phyloP scores from a whole-genome alignment of 176 grass and related monocot genomes.

The Aegilops umbellulata region DNA sequence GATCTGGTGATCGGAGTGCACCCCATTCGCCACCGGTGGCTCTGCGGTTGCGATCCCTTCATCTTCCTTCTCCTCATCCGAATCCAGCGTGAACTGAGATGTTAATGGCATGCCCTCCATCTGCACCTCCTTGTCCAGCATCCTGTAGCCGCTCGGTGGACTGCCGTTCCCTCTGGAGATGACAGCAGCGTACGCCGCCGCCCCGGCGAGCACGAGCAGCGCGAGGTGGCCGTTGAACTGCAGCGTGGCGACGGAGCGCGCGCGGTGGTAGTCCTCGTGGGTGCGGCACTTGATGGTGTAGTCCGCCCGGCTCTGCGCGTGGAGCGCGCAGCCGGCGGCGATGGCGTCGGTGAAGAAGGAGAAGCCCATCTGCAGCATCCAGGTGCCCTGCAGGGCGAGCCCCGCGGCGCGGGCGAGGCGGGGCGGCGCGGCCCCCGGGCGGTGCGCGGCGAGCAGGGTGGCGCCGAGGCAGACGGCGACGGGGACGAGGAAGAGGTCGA shows the following conservation, averaged over 20 bases:
- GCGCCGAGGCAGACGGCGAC: constrained; percentile 65
- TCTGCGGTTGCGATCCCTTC: background rate
- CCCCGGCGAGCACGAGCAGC: constrained; percentile 55
- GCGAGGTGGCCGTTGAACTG: constrained; percentile 97
- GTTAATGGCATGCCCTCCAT: constrained; percentile 47
- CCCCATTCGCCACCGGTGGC: constrained; percentile 22
- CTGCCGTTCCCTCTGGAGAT: constrained; percentile 8
- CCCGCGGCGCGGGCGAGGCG: constrained; percentile 71
- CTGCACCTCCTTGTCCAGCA: constrained; percentile 74
- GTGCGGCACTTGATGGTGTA: constrained; percentile 92
- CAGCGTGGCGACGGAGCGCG: constrained; percentile 72
- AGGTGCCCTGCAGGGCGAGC: constrained; percentile 82
- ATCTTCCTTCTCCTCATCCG: constrained; percentile 70
- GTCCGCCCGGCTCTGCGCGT: constrained; percentile 47
- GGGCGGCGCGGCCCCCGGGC: constrained; percentile 27
- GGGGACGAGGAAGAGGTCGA: constrained; percentile 85
- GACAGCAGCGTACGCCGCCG: constrained; percentile 34
- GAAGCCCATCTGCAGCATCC: constrained; percentile 96
- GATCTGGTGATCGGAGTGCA: constrained; percentile 34
- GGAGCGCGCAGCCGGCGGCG: constrained; percentile 63
- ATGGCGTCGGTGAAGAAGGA: constrained; percentile 88
- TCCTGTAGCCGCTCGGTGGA: constrained; percentile 45
- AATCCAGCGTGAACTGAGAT: constrained; percentile 72
- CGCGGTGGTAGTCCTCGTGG: constrained; percentile 95
- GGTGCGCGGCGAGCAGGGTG: constrained; percentile 59